These are phyloP conservation scores for Coprinellus aureogranulatus DNA, from an alignment of 768 basidiomycete species.

Conservation along the genomic window DNA sequence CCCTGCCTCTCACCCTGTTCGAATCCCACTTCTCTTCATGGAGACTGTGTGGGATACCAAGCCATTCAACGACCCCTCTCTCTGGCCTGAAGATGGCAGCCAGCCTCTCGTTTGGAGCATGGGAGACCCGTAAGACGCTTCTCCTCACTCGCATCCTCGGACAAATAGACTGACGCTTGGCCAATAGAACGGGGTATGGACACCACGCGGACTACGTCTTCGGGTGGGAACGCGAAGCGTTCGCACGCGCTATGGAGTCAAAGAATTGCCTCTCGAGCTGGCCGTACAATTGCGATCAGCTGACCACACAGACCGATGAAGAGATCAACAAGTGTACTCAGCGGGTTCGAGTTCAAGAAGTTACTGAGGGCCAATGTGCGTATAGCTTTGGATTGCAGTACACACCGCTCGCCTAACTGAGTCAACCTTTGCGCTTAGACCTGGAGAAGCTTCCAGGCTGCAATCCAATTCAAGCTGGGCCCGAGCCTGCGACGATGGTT, in stretches of 20 bases:
- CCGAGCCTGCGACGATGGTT: background rate
- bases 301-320: constrained; percentile 5
- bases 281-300: constrained; percentile 2
- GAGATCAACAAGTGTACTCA: constrained; percentile 9
- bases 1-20: constrained; percentile 11
- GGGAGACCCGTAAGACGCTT: constrained; percentile 14
- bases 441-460: background rate
- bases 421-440: no score
- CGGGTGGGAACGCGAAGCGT: constrained; percentile 10
- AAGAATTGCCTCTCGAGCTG: background rate
- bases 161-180: background rate
- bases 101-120: constrained; percentile 15
- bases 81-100: constrained; percentile 10
- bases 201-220: constrained; percentile 13
- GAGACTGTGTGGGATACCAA: constrained; percentile 14
- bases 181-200: constrained; percentile 6
- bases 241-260: constrained; percentile 7
- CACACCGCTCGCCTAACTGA: background rate
- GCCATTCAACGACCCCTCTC: constrained; percentile 1
- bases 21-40: constrained; percentile 12
- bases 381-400: background rate
- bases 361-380: constrained; percentile 11
- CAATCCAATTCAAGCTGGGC: background rate
- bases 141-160: no score
- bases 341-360: background rate